These are phyloP conservation scores for Vickermania ingenoplastis DNA, from an alignment of 208 protist species.

Conservation along the genomic window DNA sequence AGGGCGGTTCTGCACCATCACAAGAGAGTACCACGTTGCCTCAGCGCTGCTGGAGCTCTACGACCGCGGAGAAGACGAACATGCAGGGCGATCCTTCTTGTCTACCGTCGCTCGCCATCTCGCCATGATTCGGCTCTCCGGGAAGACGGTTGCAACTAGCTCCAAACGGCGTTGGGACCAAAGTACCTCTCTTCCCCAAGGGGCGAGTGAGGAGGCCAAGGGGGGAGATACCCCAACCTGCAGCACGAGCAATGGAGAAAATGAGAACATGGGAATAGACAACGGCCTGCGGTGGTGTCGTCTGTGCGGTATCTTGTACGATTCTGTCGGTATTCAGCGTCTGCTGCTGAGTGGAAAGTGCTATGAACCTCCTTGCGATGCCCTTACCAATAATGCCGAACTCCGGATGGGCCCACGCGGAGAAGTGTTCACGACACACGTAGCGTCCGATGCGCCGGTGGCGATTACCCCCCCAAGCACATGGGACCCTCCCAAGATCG, in stretches of 20 bases:
- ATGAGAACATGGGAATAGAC: conserved; percentile 1
- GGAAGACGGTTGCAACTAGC: background rate
- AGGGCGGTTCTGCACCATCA: conserved; percentile 27
- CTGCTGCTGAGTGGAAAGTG: conserved; percentile 14
- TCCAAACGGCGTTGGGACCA: background rate
- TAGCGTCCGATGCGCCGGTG: conserved; percentile 14
- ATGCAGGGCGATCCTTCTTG: conserved; percentile 50
- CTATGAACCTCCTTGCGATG: conserved; percentile 2
- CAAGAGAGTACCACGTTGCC: conserved; percentile 41
- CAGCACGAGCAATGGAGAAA: background rate
- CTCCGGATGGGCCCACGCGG: conserved; percentile 40
- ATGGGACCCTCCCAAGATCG: conserved; percentile 19
- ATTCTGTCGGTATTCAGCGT: conserved; percentile 29
- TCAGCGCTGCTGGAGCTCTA: conserved; percentile 30
- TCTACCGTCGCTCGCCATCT: conserved; percentile 48
- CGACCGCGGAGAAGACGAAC: conserved; percentile 14
- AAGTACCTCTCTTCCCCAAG: background rate
- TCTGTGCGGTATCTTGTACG: conserved; percentile 44
- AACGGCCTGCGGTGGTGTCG: conserved; percentile 54
- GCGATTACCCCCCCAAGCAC: conserved; percentile 11
- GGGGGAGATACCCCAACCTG: background rate
- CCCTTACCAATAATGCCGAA: background rate
- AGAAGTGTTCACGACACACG: conserved; percentile 47
- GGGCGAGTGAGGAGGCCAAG: background rate
- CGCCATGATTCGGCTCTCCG: conserved; percentile 22